These are phyloP conservation scores for Trichophaea hybrida DNA, from an alignment of 2,329 filamentous ascomycete species.

Conservation along the genomic window DNA sequence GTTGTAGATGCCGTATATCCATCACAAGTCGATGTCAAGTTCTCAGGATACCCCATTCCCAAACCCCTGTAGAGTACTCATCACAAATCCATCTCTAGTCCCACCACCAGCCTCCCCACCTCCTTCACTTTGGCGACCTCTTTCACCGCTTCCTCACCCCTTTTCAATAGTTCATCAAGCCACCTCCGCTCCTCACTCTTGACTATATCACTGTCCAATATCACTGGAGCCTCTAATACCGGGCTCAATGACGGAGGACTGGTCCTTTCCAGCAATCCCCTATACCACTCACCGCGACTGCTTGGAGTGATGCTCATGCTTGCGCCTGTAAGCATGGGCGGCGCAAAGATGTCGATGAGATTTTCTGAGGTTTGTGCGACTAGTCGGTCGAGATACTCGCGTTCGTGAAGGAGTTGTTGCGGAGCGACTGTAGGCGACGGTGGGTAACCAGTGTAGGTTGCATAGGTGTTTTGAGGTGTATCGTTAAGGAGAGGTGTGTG, in stretches of 20 bases:
- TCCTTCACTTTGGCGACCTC: conserved; percentile 21
- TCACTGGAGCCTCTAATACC: conserved; percentile 11
- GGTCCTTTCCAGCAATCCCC: conserved; percentile 18
- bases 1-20: too few relatives aligned
- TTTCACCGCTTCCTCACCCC: conserved; percentile 22
- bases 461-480: neutral
- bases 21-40: neutral
- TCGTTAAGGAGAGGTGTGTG: neutral
- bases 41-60: neutral
- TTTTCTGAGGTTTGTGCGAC: conserved; percentile 23
- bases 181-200: conserved; percentile 20
- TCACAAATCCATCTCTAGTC: conserved; percentile 16
- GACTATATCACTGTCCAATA: conserved; percentile 18
- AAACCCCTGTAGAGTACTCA: neutral
- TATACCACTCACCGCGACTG: conserved; percentile 21
- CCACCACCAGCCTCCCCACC: conserved; percentile 23
- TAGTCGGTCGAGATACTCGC: conserved; percentile 23
- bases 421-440: conserved; percentile 5
- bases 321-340: conserved; percentile 15
- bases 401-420: conserved; percentile 20
- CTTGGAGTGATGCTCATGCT: conserved; percentile 18
- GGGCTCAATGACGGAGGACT: conserved; percentile 18
- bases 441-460: neutral
- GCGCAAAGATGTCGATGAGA: conserved; percentile 24
- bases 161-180: conserved; percentile 18